Evolutionary conservation across 257 asterid genomes (phyloP).

Genomic region (Solanum ossicruentum): DNA sequence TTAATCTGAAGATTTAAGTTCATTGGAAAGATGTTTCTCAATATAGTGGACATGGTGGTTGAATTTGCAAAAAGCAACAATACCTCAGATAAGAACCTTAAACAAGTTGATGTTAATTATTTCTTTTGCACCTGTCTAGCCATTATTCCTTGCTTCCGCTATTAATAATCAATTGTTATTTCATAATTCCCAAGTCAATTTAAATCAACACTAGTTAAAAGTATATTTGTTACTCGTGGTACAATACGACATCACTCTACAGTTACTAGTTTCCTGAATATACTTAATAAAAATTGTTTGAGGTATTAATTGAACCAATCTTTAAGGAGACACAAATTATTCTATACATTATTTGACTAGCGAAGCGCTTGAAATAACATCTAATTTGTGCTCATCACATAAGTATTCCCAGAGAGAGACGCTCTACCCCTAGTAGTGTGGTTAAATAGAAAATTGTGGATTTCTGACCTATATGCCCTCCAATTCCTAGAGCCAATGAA

Average conservation of each 20-base stretch:
- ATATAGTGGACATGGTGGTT: background rate
- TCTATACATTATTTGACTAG: background rate
- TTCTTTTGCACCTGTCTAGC: background rate
- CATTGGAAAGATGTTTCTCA: background rate
- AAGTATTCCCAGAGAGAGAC: background rate
- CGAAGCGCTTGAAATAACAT: background rate
- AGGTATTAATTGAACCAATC: background rate
- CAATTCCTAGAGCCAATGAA: no score
- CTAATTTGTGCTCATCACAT: background rate
- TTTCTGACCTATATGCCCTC: no score
- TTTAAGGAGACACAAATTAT: background rate
- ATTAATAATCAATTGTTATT: background rate
- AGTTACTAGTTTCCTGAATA: background rate
- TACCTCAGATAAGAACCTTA: background rate
- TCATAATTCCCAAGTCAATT: background rate
- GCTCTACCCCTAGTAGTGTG: no score
- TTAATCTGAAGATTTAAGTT: background rate
- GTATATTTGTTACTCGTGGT: background rate
- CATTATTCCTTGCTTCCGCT: background rate
- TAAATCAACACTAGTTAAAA: background rate
- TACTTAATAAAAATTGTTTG: background rate
- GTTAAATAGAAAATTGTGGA: no score
- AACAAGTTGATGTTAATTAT: background rate
- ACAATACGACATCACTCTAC: background rate
- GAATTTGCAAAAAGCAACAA: background rate